Percentiles rank a stretch among this genome's conserved stretches.
phyloP scores from a whole-genome alignment of 768 basidiomycete species.

The Mycena crocata region DNA sequence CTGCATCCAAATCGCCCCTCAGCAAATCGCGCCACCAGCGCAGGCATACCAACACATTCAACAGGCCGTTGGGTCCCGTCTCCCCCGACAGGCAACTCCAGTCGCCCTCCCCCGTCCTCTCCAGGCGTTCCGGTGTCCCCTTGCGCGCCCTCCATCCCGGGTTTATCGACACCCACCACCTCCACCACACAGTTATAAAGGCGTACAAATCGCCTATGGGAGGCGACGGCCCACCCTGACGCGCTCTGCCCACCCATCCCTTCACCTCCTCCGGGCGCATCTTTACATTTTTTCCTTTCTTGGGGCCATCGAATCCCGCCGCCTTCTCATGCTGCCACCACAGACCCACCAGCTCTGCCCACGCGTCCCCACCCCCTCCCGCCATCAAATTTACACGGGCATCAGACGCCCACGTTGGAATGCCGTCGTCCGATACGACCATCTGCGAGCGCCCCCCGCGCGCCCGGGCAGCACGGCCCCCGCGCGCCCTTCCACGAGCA shows the following conservation, averaged over 20 bases:
- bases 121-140: too few species aligned
- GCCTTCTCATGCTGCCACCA: background rate
- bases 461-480: background rate
- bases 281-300: background rate
- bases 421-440: background rate
- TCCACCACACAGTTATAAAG: background rate
- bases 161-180: background rate
- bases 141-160: background rate
- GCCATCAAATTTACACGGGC: background rate
- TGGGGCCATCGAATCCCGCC: background rate
- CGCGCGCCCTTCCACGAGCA: background rate
- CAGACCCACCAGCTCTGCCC: background rate
- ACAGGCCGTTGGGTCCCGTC: background rate
- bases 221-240: background rate
- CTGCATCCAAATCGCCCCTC: too few species aligned
- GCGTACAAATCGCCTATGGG: background rate
- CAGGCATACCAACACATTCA: conserved; percentile 7
- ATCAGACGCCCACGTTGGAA: background rate
- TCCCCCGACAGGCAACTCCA: background rate
- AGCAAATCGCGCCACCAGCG: conserved; percentile 33
- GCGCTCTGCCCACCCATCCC: background rate
- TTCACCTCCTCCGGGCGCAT: background rate
- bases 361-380: background rate
- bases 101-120: background rate
- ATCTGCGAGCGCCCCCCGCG: background rate